These are phyloP conservation scores for Leucocoprinus sp. DNA, from an alignment of 768 basidiomycete genomes.

Conservation along the genomic window DNA sequence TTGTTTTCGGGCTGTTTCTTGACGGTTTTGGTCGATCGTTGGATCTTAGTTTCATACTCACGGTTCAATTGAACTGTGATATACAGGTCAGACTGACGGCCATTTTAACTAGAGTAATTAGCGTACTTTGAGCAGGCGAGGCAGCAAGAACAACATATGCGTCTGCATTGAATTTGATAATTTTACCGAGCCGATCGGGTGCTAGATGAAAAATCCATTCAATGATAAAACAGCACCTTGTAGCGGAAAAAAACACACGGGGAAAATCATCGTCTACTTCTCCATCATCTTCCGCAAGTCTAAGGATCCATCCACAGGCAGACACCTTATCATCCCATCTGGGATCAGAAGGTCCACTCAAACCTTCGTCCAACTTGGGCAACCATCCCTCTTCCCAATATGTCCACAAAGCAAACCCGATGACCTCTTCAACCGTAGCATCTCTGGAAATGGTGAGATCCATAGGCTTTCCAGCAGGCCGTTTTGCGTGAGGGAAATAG, in stretches of 20 bases:
- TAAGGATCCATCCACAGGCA: constrained; percentile 84
- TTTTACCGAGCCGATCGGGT: constrained; percentile 78
- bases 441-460: constrained; percentile 75
- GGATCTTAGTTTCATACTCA: constrained; percentile 70
- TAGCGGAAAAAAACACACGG: constrained; percentile 42
- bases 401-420: constrained; percentile 86
- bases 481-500: constrained; percentile 75
- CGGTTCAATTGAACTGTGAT: constrained; percentile 48
- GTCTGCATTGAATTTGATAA: constrained; percentile 83
- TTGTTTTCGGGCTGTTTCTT: constrained; percentile 43
- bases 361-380: constrained; percentile 66
- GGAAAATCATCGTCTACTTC: constrained; percentile 99
- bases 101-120: neutral
- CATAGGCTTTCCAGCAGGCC: constrained; percentile 56
- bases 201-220: constrained; percentile 37
- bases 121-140: constrained; percentile 56
- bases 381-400: constrained; percentile 87
- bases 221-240: neutral
- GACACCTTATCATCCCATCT: constrained; percentile 52
- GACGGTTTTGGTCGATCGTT: constrained; percentile 68
- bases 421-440: constrained; percentile 90
- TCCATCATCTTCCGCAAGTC: constrained; percentile 94
- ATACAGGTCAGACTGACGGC: neutral
- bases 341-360: constrained; percentile 52
- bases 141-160: constrained; percentile 87